Conservation (phyloP, 495 filamentous ascomycete species). For the Podospora conica region DNA sequence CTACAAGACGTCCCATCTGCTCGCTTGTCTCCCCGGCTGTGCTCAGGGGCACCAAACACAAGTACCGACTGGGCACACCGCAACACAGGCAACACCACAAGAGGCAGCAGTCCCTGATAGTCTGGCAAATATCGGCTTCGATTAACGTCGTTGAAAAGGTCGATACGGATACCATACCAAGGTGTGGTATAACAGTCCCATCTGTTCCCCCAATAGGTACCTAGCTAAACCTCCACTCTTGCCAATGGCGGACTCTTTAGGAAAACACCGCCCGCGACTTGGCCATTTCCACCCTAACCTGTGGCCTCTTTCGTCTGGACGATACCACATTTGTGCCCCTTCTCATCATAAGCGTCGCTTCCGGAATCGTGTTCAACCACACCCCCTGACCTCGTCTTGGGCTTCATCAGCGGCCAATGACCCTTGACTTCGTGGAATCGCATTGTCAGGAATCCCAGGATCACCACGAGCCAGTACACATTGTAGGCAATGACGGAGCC, state of each 20-base stretch:
- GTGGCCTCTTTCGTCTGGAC: background rate
- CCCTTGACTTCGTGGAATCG: conserved; percentile 62
- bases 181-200: background rate
- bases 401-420: conserved; percentile 53
- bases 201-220: background rate
- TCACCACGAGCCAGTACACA: conserved; percentile 72
- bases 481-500: conserved; percentile 83
- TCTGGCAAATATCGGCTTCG: background rate
- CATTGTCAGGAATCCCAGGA: conserved; percentile 54
- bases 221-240: background rate
- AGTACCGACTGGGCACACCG: background rate
- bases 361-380: background rate
- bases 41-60: background rate
- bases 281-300: background rate
- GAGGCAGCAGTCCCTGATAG: background rate
- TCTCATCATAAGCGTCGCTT: background rate
- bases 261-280: background rate
- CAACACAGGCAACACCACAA: background rate
- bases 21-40: too few relatives aligned
- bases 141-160: background rate
- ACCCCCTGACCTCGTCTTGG: conserved; percentile 1
- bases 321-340: background rate
- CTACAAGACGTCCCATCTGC: too few relatives aligned
- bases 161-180: background rate
- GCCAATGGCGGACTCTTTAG: background rate